These are phyloP conservation scores for Acer negundo DNA, from an alignment of 345 rosid species.

Conservation along the genomic window DNA sequence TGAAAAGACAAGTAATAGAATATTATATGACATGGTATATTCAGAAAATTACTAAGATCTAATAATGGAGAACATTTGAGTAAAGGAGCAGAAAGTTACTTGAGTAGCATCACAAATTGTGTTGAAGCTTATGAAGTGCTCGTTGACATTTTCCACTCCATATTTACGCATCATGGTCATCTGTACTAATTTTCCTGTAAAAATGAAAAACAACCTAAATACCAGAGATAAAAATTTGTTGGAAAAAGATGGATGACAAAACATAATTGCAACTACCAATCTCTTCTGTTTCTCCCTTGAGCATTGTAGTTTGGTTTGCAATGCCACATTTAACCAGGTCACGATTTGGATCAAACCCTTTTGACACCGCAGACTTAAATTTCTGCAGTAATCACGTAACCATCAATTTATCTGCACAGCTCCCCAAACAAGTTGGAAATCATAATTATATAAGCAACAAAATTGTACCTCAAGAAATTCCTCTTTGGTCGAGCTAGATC, in stretches of 20 bases:
- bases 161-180: slow-evolving; percentile 84
- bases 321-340: slow-evolving; percentile 84
- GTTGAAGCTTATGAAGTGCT: slow-evolving; percentile 91
- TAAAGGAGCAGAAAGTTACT: slow-evolving; percentile 39
- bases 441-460: not conserved
- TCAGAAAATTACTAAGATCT: not conserved
- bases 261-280: slow-evolving; percentile 55
- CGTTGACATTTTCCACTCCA: slow-evolving; percentile 79
- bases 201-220: slow-evolving; percentile 5
- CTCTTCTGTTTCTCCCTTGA: slow-evolving; percentile 95
- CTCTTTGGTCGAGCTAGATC: slow-evolving; percentile 92
- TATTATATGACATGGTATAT: not conserved
- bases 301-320: slow-evolving; percentile 99
- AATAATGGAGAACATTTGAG: not conserved
- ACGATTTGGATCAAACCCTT: slow-evolving; percentile 85
- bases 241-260: slow-evolving; percentile 9
- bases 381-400: slow-evolving; percentile 55
- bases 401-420: slow-evolving; percentile 13
- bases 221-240: not conserved
- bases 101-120: slow-evolving; percentile 98
- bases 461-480: slow-evolving; percentile 76
- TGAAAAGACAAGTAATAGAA: not conserved
- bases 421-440: not conserved
- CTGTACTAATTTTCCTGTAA: slow-evolving; percentile 76
- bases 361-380: slow-evolving; percentile 72